phyloP scores from a whole-genome alignment of 2,329 filamentous ascomycete species.

The Cercospora sojina region DNA sequence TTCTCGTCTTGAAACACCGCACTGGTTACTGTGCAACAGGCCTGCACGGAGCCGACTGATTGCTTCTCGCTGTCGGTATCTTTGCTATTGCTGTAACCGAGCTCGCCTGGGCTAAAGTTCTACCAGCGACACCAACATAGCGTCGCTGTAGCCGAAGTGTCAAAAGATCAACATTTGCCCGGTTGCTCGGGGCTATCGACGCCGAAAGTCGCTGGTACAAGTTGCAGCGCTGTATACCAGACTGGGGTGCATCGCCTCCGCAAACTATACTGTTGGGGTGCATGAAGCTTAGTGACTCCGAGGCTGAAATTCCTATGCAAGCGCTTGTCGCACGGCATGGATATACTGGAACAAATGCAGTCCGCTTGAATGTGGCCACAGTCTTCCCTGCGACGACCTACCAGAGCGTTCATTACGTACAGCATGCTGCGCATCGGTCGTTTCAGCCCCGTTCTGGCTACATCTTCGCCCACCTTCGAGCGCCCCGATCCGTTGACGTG shows the following conservation, averaged over 20 bases:
- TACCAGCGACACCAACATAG: not conserved
- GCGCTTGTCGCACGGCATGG: not conserved
- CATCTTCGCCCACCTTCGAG: not conserved
- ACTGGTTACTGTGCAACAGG: not conserved
- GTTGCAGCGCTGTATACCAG: not conserved
- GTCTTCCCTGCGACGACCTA: not conserved
- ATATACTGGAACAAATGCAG: not conserved
- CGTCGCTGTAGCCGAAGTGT: not conserved
- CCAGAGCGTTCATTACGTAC: not conserved
- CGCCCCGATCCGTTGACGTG: not conserved
- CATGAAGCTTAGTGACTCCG: not conserved
- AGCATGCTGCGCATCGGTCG: not conserved
- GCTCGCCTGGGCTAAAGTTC: not conserved
- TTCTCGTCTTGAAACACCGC: not conserved
- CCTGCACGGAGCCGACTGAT: not conserved
- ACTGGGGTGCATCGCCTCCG: not conserved
- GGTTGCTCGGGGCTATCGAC: not conserved
- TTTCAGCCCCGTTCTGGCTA: not conserved
- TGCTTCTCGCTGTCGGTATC: not conserved
- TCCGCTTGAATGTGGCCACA: not conserved
- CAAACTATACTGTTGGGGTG: not conserved
- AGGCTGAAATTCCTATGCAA: not conserved
- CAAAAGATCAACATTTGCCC: not conserved
- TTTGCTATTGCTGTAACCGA: not conserved
- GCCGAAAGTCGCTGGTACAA: not conserved